Percentiles rank a stretch among this genome's conserved stretches.
These are phyloP conservation scores for Fusarium neocosmosporiellum DNA, from an alignment of 2,329 filamentous ascomycete species.

Conservation along the genomic window DNA sequence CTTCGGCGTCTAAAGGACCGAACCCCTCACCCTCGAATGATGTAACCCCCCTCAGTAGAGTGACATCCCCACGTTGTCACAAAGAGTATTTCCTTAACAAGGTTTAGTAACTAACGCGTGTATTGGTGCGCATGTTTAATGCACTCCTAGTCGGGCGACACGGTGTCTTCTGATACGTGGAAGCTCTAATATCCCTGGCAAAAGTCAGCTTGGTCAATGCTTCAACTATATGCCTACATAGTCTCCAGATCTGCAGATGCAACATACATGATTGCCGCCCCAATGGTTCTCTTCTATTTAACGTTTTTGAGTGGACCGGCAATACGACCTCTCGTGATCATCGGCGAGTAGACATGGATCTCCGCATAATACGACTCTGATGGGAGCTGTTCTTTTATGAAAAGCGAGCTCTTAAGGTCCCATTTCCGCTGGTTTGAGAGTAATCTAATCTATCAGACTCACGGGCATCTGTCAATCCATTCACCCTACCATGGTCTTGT, in stretches of 20 bases:
- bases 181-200: background rate
- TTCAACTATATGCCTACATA: background rate
- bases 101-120: background rate
- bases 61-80: background rate
- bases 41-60: background rate
- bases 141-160: background rate
- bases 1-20: background rate
- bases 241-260: slow-evolving; percentile 28
- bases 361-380: background rate
- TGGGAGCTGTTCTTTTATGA: too few relatives aligned
- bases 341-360: background rate
- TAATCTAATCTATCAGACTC: background rate
- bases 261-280: slow-evolving; percentile 19
- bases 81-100: background rate
- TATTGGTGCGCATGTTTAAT: slow-evolving; percentile 24
- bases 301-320: background rate
- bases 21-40: background rate
- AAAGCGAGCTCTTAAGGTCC: background rate
- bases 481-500: slow-evolving; percentile 8
- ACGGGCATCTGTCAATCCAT: background rate
- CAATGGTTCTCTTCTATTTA: slow-evolving; percentile 6
- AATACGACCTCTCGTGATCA: background rate
- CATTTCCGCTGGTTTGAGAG: background rate
- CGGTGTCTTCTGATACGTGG: slow-evolving; percentile 18
- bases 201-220: slow-evolving; percentile 1